phyloP scores from a whole-genome alignment of 345 rosid species.

The Populus pruinosa region DNA sequence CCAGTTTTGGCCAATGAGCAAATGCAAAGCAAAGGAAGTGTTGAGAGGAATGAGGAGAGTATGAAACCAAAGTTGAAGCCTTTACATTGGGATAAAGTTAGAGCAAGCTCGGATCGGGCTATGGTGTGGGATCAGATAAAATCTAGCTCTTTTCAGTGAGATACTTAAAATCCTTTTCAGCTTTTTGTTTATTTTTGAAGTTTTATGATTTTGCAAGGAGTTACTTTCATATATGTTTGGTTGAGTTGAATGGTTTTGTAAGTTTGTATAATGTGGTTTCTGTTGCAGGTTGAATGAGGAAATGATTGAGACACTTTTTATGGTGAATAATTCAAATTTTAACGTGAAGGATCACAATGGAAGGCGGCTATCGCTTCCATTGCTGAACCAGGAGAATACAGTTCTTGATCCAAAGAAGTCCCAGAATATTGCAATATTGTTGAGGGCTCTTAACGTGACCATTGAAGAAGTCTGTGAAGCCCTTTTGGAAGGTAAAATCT shows the following conservation, averaged over 20 bases:
- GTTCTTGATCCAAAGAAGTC: slow-evolving; percentile 91
- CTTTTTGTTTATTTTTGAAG: not conserved
- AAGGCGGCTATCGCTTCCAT: slow-evolving; percentile 28
- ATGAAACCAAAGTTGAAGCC: slow-evolving; percentile 77
- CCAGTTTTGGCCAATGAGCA: slow-evolving; percentile 16
- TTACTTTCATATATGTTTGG: not conserved
- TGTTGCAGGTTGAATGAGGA: slow-evolving; percentile 84
- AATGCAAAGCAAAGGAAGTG: slow-evolving; percentile 17
- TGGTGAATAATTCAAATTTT: slow-evolving; percentile 50
- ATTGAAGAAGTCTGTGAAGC: slow-evolving; percentile 92
- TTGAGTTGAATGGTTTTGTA: not conserved
- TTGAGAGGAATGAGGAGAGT: slow-evolving; percentile 47
- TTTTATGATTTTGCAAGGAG: not conserved
- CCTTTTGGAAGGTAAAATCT: slow-evolving; percentile 65
- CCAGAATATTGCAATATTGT: slow-evolving; percentile 83
- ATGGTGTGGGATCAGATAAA: slow-evolving; percentile 97
- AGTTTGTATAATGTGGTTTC: slow-evolving; percentile 17
- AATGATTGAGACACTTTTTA: slow-evolving; percentile 90
- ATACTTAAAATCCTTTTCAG: not conserved
- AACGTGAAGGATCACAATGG: slow-evolving; percentile 39
- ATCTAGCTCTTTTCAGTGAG: slow-evolving; percentile 94
- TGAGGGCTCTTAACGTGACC: slow-evolving; percentile 91
- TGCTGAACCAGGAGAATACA: slow-evolving; percentile 51
- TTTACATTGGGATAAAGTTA: slow-evolving; percentile 97
- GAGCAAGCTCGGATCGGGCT: slow-evolving; percentile 81